Evolutionary conservation across 805 yeast genomes (phyloP).

Genomic region (Jamesozyma spencerorum): DNA sequence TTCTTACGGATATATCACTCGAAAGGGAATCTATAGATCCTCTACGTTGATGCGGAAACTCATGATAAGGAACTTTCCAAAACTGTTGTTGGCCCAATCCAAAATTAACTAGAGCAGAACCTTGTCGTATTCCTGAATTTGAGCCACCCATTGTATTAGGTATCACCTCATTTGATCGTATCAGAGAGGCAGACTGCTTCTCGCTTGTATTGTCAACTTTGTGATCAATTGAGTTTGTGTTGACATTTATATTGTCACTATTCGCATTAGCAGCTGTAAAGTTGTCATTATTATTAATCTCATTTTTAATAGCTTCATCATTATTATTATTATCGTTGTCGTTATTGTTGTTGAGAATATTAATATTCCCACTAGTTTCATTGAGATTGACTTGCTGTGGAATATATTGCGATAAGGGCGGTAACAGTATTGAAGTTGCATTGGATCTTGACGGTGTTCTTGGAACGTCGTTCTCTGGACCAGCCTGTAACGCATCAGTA

Average conservation of each 20-base stretch:
- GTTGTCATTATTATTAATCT: background rate
- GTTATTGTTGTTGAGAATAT: background rate
- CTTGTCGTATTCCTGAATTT: background rate
- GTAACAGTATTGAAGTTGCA: slow-evolving; percentile 19
- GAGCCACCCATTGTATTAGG: background rate
- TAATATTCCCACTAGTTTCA: background rate
- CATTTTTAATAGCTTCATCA: background rate
- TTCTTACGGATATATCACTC: slow-evolving; percentile 24
- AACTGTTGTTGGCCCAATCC: slow-evolving; percentile 24
- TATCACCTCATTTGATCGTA: too few species aligned
- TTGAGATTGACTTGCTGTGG: slow-evolving; percentile 7
- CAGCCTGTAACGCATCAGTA: background rate
- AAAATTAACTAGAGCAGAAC: slow-evolving; percentile 1
- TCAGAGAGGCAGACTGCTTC: too few species aligned
- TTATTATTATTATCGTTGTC: background rate
- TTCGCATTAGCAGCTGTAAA: background rate
- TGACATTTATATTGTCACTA: background rate
- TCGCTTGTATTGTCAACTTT: too few species aligned
- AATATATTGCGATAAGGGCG: slow-evolving; percentile 27
- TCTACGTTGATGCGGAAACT: slow-evolving; percentile 24
- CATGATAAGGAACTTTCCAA: slow-evolving; percentile 32
- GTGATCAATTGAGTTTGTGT: background rate
- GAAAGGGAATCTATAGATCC: slow-evolving; percentile 27
- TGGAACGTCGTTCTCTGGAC: background rate
- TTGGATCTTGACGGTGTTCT: slow-evolving; percentile 11